These are phyloP conservation scores for Neurospora africana DNA, from an alignment of 495 filamentous ascomycete species.

Conservation along the genomic window DNA sequence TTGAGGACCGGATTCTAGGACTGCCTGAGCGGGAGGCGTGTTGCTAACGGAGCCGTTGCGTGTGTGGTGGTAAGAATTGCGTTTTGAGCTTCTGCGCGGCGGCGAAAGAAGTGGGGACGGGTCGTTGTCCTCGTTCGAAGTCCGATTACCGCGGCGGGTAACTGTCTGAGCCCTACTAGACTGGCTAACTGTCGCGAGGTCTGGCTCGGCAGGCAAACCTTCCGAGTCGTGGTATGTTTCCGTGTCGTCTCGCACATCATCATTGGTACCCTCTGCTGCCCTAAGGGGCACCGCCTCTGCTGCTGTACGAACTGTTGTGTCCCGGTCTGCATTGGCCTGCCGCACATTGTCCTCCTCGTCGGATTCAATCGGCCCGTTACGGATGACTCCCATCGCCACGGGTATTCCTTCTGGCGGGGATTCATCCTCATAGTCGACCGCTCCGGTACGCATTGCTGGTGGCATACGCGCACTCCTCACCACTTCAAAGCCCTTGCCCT, in stretches of 20 bases:
- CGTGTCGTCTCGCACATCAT: conserved; percentile 22
- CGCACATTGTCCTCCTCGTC: conserved; percentile 41
- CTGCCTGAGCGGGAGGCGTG: conserved; percentile 2
- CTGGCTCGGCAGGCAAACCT: not conserved
- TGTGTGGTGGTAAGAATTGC: conserved; percentile 27
- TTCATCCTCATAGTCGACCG: conserved; percentile 45
- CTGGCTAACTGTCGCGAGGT: not conserved
- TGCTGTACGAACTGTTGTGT: conserved; percentile 16
- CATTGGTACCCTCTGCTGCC: conserved; percentile 31
- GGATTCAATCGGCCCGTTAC: conserved; percentile 48
- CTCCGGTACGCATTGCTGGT: conserved; percentile 41
- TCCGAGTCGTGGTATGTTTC: conserved; percentile 21
- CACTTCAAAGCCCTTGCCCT: conserved; percentile 90
- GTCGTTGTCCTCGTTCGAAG: conserved; percentile 31
- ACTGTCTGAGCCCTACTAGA: not conserved
- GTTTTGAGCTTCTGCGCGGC: conserved; percentile 54
- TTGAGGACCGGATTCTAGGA: conserved; percentile 1
- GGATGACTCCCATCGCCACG: conserved; percentile 45
- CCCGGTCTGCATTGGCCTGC: conserved; percentile 13
- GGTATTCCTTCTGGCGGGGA: conserved; percentile 44
- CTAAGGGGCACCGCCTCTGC: conserved; percentile 31
- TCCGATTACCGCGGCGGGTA: not conserved
- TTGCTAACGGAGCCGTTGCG: conserved; percentile 12
- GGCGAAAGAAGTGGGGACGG: conserved; percentile 17
- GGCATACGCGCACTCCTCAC: conserved; percentile 73